Evolutionary conservation across 2,329 filamentous ascomycete species (phyloP).

Genomic region (Arthroderma sp.): DNA sequence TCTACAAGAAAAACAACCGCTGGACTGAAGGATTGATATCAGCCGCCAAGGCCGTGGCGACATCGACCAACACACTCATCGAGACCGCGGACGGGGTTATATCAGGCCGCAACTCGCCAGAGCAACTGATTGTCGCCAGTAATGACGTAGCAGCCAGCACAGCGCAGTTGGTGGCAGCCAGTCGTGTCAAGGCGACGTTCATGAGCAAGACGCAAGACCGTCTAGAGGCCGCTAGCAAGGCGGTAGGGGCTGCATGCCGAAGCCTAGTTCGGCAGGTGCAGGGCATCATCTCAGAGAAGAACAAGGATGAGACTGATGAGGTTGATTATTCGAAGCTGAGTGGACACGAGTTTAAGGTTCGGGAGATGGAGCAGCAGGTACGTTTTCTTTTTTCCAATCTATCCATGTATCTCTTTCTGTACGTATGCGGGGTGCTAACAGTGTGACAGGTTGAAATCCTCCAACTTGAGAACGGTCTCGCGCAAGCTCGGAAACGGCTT

Average conservation of each 20-base stretch:
- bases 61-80: constrained; percentile 88
- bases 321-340: constrained; percentile 83
- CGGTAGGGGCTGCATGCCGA: constrained; percentile 79
- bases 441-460: constrained; percentile 74
- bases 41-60: constrained; percentile 88
- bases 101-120: constrained; percentile 77
- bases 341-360: constrained; percentile 93
- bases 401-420: constrained; percentile 1
- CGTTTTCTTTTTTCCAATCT: constrained; percentile 21
- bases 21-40: constrained; percentile 98
- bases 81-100: constrained; percentile 96
- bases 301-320: constrained; percentile 60
- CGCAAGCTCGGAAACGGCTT: constrained; percentile 64
- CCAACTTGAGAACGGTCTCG: constrained; percentile 78
- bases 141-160: constrained; percentile 95
- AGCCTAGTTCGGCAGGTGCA: constrained; percentile 86
- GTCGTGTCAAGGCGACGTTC: constrained; percentile 91
- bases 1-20: constrained; percentile 99
- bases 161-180: constrained; percentile 89
- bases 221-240: constrained; percentile 81
- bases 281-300: constrained; percentile 77
- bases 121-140: constrained; percentile 94
- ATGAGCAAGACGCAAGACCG: constrained; percentile 95
- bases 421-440: constrained; percentile 5
- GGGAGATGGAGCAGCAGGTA: constrained; percentile 99